Evolutionary conservation across 2,329 filamentous ascomycete species (phyloP).

Genomic region (Sarocladium oryzae): DNA sequence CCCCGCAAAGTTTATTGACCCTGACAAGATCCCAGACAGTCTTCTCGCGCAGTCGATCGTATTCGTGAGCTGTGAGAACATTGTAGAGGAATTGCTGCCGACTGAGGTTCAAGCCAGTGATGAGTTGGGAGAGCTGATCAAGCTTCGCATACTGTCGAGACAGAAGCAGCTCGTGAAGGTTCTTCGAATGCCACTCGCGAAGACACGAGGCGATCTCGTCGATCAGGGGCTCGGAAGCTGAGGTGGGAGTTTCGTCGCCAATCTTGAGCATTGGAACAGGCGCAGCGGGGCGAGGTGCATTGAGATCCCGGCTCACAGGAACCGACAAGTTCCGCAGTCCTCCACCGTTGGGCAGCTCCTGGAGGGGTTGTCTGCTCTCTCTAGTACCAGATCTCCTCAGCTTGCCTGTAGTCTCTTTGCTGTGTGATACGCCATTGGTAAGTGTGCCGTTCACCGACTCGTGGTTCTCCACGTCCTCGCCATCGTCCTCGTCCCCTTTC

Average conservation of each 20-base stretch:
- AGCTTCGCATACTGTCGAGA: constrained; percentile 74
- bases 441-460: not conserved
- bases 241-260: constrained; percentile 92
- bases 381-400: constrained; percentile 14
- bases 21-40: constrained; percentile 93
- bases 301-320: constrained; percentile 53
- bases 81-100: constrained; percentile 89
- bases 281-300: constrained; percentile 71
- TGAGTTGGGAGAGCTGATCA: constrained; percentile 73
- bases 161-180: constrained; percentile 85
- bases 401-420: constrained; percentile 22
- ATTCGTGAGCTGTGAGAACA: constrained; percentile 82
- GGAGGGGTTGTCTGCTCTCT: constrained; percentile 21
- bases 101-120: constrained; percentile 76
- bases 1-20: constrained; percentile 89
- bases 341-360: constrained; percentile 34
- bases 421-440: constrained; percentile 18
- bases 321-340: constrained; percentile 37
- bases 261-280: constrained; percentile 97
- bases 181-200: constrained; percentile 96
- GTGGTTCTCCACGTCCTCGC: constrained; percentile 23
- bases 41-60: constrained; percentile 72
- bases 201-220: constrained; percentile 97
- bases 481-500: constrained; percentile 35
- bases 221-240: constrained; percentile 79